phyloP scores from a whole-genome alignment of 495 filamentous ascomycete genomes.

The Podospora pseudopauciseta region DNA sequence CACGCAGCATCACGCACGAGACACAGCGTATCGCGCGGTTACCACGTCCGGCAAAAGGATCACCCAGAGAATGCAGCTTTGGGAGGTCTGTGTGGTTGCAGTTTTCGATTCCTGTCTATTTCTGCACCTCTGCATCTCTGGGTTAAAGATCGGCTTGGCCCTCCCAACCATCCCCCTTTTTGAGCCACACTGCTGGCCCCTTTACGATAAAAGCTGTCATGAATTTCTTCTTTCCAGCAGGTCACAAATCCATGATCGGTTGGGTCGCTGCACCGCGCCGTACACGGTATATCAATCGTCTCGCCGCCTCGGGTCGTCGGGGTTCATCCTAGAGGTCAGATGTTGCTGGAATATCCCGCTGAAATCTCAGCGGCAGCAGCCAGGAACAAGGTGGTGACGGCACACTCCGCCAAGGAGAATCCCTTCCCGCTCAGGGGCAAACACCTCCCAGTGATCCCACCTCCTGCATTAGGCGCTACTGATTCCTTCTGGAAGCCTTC shows the following conservation, averaged over 20 bases:
- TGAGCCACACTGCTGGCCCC: background rate
- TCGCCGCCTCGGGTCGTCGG: conserved; percentile 10
- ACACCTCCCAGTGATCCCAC: conserved; percentile 8
- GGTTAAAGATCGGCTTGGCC: conserved; percentile 7
- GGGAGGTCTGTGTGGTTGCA: conserved; percentile 10
- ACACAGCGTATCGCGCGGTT: conserved; percentile 3
- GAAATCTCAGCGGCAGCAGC: background rate
- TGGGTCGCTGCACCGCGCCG: background rate
- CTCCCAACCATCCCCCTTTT: background rate
- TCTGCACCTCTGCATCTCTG: background rate
- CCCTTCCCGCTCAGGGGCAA: conserved; percentile 15
- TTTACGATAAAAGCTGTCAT: background rate
- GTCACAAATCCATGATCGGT: background rate
- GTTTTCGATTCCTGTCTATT: background rate
- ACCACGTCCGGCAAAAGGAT: background rate
- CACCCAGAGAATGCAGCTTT: background rate
- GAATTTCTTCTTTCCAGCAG: conserved; percentile 1
- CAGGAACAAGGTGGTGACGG: conserved; percentile 3
- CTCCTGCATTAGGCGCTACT: background rate
- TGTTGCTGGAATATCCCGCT: background rate
- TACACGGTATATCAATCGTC: background rate
- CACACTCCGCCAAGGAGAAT: background rate
- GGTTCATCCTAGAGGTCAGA: background rate
- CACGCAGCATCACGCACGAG: background rate
- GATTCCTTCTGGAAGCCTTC: conserved; percentile 23